phyloP scores from a whole-genome alignment of 1,284 basidiomycete species.

The Moesziomyces antarcticus region DNA sequence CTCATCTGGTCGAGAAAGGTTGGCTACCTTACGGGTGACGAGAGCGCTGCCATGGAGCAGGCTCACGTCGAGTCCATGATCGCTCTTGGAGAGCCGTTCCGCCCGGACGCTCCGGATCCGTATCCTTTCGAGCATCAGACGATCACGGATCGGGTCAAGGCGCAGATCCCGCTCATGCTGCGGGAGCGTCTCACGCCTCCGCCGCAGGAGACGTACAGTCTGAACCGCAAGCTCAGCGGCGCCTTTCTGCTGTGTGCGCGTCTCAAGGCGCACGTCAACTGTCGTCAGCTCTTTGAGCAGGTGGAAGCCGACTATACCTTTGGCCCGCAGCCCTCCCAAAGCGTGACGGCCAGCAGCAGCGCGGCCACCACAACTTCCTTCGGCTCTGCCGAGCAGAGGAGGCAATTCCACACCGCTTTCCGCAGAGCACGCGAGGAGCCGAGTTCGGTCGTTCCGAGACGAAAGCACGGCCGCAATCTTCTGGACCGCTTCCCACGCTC shows the following conservation, averaged over 20 bases:
- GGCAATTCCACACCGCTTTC: constrained; percentile 29
- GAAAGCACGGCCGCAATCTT: constrained; percentile 39
- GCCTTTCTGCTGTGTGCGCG: constrained; percentile 90
- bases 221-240: constrained; percentile 94
- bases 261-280: constrained; percentile 81
- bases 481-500: constrained; percentile 36
- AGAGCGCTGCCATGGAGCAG: constrained; percentile 87
- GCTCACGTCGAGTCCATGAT: constrained; percentile 88
- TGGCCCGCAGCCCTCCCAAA: constrained; percentile 12
- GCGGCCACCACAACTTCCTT: constrained; percentile 9
- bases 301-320: constrained; percentile 24
- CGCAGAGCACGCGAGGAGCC: constrained; percentile 6
- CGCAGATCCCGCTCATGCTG: constrained; percentile 90
- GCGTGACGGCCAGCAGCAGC: not conserved
- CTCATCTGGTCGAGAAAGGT: constrained; percentile 80
- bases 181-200: constrained; percentile 88
- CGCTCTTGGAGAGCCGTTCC: constrained; percentile 82
- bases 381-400: constrained; percentile 24
- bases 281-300: constrained; percentile 72
- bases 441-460: not conserved
- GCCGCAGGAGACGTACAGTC: constrained; percentile 90
- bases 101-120: constrained; percentile 74
- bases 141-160: constrained; percentile 80
- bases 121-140: constrained; percentile 75
- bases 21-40: constrained; percentile 90